A percentile compares a stretch with the other conserved stretches of the same genome.
phyloP scores from a whole-genome alignment of 306 rosid species.

The Glycine latifolia region DNA sequence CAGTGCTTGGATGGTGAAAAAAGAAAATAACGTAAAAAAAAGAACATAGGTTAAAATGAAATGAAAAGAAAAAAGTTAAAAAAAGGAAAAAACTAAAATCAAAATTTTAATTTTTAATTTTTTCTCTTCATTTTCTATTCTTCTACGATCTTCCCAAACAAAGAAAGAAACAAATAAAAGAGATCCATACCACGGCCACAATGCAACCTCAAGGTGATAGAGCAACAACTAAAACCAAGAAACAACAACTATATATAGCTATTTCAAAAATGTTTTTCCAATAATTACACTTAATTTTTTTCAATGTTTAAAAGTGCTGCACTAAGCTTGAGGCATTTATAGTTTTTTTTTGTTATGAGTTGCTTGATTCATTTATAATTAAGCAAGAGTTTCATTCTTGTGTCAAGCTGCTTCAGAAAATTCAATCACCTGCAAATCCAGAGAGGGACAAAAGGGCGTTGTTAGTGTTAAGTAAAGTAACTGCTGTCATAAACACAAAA shows the following conservation, averaged over 20 bases:
- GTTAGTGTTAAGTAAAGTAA: neutral
- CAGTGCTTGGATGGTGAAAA: neutral
- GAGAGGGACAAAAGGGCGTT: neutral
- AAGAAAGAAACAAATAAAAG: neutral
- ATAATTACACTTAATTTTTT: too few species aligned
- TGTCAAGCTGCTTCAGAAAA: slow-evolving; percentile 26
- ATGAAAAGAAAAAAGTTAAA: neutral
- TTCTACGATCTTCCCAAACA: neutral
- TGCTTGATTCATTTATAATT: too few species aligned
- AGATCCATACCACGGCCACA: too few species aligned
- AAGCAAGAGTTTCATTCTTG: neutral
- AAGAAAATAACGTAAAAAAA: neutral
- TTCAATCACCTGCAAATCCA: slow-evolving; percentile 37
- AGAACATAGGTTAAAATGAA: too few species aligned
- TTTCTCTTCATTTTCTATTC: neutral
- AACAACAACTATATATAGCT: neutral
- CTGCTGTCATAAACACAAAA: neutral
- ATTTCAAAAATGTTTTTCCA: neutral
- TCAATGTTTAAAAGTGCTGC: neutral
- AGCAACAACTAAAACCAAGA: neutral
- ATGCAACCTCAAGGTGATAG: neutral
- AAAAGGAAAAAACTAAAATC: too few species aligned
- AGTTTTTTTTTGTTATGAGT: too few species aligned
- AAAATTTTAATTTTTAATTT: too few species aligned
- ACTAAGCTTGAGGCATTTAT: too few species aligned